Evolutionary conservation across 2,329 filamentous ascomycete genomes (phyloP), one percentile per base, ranked within the genome.

Genomic region (Colletotrichum lupini): DNA sequence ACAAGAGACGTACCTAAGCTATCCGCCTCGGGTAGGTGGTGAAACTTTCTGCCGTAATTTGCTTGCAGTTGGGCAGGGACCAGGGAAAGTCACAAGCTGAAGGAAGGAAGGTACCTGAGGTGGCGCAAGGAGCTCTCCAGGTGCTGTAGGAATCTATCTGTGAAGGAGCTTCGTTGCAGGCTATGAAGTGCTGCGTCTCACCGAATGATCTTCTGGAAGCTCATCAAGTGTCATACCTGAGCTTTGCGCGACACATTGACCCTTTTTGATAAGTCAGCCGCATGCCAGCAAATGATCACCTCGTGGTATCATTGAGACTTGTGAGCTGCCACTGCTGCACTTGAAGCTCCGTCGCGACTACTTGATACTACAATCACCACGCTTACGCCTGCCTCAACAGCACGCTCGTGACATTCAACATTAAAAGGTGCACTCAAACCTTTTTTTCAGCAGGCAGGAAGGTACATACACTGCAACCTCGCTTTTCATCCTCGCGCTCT

Each of bases 1-100:
- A 73, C 46, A 71, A 57, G 46, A 24, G 6, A 64, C 49, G 61
- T 64, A 55, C 22, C 61, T 14, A 19, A 24, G 4, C 9, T 42
- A 9, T 26, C 53, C 42, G 32, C 3, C 22, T 52, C 35, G 12
- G 42, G 69, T 9, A 72, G 52, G 69, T 30, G 69, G 65, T 72
- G 57, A 28, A 46, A 8, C 37, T 35, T 65, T 65, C 32, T 65
- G 62, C 62, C 62, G 32, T 32, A 22, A 22, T 57, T 57, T 56
- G 22, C 24, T 28, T 49, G 16, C 19, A 30, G n/a, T 35, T 12
- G 32, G 11, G 9, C 32, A 57, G 62, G 52, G 32, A 22, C 14
- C 22, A 6, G 46, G 46, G 11, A 28, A 26, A 64, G 49, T 12
- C 30, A 16, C 32, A 32, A 64, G 61, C 49, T 64, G 19, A 49